Conservation (phyloP, 1,284 basidiomycete species). For the Ustilago sp. region DNA sequence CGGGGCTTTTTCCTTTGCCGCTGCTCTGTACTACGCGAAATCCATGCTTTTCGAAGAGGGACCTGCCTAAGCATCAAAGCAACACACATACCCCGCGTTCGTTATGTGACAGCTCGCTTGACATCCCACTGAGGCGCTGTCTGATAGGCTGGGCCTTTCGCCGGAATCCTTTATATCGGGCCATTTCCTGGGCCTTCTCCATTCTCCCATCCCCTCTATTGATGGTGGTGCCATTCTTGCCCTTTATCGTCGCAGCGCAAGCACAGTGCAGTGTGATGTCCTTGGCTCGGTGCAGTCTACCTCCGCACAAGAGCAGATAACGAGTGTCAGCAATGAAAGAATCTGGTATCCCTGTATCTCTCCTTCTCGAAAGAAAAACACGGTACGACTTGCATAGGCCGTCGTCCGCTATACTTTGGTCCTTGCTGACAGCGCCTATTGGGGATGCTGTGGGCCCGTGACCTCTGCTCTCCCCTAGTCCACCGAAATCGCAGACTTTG, state of each 20-base stretch:
- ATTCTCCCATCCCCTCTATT: not conserved
- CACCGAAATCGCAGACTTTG: not conserved
- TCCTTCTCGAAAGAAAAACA: not conserved
- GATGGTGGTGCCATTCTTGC: not conserved
- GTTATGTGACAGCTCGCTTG: slow-evolving; percentile 18
- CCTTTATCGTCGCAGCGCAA: not conserved
- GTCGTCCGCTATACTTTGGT: not conserved
- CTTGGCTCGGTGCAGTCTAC: not conserved
- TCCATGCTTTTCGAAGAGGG: not conserved
- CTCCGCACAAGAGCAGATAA: not conserved
- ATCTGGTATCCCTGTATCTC: not conserved
- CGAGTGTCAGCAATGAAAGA: not conserved
- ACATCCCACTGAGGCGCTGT: not conserved
- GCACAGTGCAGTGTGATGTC: not conserved
- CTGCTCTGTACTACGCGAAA: not conserved
- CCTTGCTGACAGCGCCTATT: not conserved
- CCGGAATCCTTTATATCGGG: slow-evolving; percentile 26
- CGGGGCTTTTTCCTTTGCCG: slow-evolving; percentile 17
- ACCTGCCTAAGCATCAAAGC: not conserved
- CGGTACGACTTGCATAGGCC: not conserved
- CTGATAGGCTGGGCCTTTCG: slow-evolving; percentile 51
- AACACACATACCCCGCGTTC: not conserved
- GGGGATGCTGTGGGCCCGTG: not conserved
- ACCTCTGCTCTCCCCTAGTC: not conserved
- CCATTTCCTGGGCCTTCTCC: slow-evolving; percentile 45